Base-by-base conservation (phyloP, 2,329 filamentous ascomycete genomes). In the Fusarium sp. region DNA sequence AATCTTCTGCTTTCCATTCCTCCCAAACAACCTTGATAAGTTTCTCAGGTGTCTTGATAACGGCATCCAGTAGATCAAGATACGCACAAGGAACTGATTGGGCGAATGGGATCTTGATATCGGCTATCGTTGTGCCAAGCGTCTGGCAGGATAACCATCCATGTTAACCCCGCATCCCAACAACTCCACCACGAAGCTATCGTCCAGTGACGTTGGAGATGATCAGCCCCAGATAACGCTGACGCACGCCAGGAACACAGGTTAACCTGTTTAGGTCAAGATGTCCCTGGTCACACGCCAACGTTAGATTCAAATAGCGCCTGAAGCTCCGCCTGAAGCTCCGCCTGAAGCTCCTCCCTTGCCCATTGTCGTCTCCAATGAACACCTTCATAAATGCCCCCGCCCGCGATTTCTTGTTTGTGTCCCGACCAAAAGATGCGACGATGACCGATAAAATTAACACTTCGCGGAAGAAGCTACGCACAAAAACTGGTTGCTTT, bases 401-500 rank as follows among this genome's bases (percentile, higher is more conserved):
- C 51, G 51, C 20, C 51, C 20, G 3, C 12, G 3, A 14, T 31
- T 41, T 28, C 8, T 18, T 11, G 24, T 4, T 12, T 9, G 8
- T 49, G 1, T 33, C n/a, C 15, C 3, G 6, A 12, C 5, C 9
- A 7, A 22, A 14, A 14, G 28, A 55, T 60, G 28, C 35, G 7
- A 55, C 2, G 1, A 41, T 39, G 26, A 54, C 18, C 2, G 26
- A 33, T 12, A 55, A 28, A 36, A 36, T 22, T 8, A 73, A 63
- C 52, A 63, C 28, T n/a, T 35, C 65, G 0, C 52, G 57, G 45
- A 45, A 39, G 12, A 68, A 55, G 33, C 22, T 75, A 5, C 73
- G 73, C 22, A 71, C 69, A 33, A 75, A 75, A 31, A 75, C 73
- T 18, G 73, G 73, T 5, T 75, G 73, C 20, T 61, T 75, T 7